Percentiles rank a stretch among this genome's conserved stretches.
phyloP scores from a whole-genome alignment of 2,329 filamentous ascomycete genomes.

The Penicillium sumatraense region DNA sequence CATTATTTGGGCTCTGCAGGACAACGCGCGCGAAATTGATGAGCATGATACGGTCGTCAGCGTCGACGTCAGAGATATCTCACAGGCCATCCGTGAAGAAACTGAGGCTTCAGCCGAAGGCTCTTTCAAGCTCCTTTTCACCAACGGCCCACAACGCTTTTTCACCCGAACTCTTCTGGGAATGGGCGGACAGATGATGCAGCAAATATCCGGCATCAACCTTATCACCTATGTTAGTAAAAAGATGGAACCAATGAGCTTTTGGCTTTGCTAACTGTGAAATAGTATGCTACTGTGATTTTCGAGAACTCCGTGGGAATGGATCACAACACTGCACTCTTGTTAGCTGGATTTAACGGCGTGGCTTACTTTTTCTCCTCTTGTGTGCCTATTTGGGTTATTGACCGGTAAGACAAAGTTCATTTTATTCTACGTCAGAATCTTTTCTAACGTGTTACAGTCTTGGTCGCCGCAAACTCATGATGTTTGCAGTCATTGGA shows the following conservation, averaged over 20 bases:
- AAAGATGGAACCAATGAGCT: background rate
- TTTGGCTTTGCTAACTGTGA: conserved; percentile 2
- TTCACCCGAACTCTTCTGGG: conserved; percentile 32
- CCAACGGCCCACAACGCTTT: conserved; percentile 30
- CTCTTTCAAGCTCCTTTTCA: conserved; percentile 30
- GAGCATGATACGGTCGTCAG: conserved; percentile 32
- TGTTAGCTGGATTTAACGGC: conserved; percentile 48
- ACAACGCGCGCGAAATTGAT: conserved; percentile 27
- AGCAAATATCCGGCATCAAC: conserved; percentile 37
- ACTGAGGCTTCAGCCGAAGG: conserved; percentile 25
- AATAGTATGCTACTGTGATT: conserved; percentile 46
- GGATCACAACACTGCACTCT: conserved; percentile 39
- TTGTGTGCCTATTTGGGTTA: conserved; percentile 43
- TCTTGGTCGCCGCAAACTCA: conserved; percentile 61
- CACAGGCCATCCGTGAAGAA: conserved; percentile 29
- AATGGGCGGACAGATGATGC: conserved; percentile 39
- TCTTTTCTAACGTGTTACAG: conserved; percentile 17
- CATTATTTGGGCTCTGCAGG: conserved; percentile 41
- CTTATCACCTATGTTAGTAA: conserved; percentile 33
- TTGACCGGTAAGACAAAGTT: conserved; percentile 32
- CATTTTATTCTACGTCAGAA: background rate
- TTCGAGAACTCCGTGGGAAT: conserved; percentile 53
- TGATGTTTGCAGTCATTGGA: conserved; percentile 60
- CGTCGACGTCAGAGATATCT: conserved; percentile 27
- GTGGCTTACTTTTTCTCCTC: conserved; percentile 46